Conservation (phyloP, 1,139 yeast genomes). For the Suhomyces maxii region DNA sequence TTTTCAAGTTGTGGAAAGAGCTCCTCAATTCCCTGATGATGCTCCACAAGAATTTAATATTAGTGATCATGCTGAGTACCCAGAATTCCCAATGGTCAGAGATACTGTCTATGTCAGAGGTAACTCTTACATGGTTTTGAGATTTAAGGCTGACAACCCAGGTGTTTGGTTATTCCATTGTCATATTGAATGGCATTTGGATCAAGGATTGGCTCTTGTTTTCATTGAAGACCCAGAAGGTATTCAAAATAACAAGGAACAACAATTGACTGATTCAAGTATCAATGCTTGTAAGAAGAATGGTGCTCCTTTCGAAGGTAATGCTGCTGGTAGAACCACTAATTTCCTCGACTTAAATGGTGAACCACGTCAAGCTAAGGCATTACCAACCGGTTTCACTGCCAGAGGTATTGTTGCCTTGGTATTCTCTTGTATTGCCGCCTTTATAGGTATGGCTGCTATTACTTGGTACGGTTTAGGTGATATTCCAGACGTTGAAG, state of each 20-base stretch:
- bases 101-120: constrained; percentile 68
- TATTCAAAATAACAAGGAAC: constrained; percentile 52
- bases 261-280: constrained; percentile 43
- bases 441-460: constrained; percentile 72
- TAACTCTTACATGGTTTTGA: constrained; percentile 62
- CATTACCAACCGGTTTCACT: constrained; percentile 85
- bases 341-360: constrained; percentile 70
- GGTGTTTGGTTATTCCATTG: constrained; percentile 70
- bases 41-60: constrained; percentile 42
- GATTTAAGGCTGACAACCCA: constrained; percentile 60
- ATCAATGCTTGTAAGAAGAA: constrained; percentile 19
- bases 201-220: constrained; percentile 57
- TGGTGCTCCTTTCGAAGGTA: constrained; percentile 47
- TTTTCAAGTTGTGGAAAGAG: constrained; percentile 58
- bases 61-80: constrained; percentile 34
- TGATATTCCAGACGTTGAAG: constrained; percentile 62
- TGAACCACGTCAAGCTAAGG: constrained; percentile 61
- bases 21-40: constrained; percentile 32
- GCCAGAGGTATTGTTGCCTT: constrained; percentile 87
- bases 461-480: constrained; percentile 80
- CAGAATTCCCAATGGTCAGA: constrained; percentile 62
- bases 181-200: constrained; percentile 65
- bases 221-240: constrained; percentile 56
- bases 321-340: constrained; percentile 77
- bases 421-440: constrained; percentile 75